These are phyloP conservation scores for Boechera divaricarpa DNA, from an alignment of 345 rosid genomes.

Conservation along the genomic window DNA sequence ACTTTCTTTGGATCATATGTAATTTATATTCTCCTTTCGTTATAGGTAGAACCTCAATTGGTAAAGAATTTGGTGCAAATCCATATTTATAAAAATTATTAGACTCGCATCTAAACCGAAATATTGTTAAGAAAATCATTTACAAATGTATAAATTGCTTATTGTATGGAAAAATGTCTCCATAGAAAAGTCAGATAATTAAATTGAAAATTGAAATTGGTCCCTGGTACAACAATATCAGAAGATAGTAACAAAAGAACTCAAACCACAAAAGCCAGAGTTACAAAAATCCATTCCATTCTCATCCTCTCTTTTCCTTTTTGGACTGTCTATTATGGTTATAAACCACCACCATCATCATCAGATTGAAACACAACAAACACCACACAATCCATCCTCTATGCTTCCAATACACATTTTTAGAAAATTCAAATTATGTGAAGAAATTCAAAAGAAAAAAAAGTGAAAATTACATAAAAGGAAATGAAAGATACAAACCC, in stretches of 20 bases:
- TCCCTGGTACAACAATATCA: slow-evolving; percentile 37
- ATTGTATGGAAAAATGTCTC: background rate
- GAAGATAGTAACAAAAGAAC: slow-evolving; percentile 19
- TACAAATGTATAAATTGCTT: background rate
- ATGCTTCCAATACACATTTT: slow-evolving; percentile 24
- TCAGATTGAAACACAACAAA: slow-evolving; percentile 16
- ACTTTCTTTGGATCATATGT: background rate
- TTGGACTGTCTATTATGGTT: slow-evolving; percentile 20
- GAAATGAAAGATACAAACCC: slow-evolving; percentile 31
- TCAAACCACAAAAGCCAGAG: slow-evolving; percentile 29
- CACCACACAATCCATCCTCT: slow-evolving; percentile 40
- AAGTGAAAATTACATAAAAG: slow-evolving; percentile 37
- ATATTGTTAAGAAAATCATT: background rate
- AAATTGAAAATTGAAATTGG: slow-evolving; percentile 7
- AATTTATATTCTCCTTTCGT: too few relatives aligned
- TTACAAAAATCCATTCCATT: slow-evolving; percentile 19
- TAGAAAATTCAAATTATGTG: slow-evolving; percentile 1
- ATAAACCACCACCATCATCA: slow-evolving; percentile 21
- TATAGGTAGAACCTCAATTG: background rate
- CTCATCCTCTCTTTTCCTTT: slow-evolving; percentile 27
- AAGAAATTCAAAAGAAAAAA: slow-evolving; percentile 4
- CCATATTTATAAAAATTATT: background rate
- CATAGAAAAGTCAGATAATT: background rate
- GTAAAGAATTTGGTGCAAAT: background rate
- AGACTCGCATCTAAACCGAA: background rate